A percentile compares a stretch with the other conserved stretches of the same genome.
phyloP scores from a whole-genome alignment of 2,329 filamentous ascomycete species.

The Calonectria leucothoes region DNA sequence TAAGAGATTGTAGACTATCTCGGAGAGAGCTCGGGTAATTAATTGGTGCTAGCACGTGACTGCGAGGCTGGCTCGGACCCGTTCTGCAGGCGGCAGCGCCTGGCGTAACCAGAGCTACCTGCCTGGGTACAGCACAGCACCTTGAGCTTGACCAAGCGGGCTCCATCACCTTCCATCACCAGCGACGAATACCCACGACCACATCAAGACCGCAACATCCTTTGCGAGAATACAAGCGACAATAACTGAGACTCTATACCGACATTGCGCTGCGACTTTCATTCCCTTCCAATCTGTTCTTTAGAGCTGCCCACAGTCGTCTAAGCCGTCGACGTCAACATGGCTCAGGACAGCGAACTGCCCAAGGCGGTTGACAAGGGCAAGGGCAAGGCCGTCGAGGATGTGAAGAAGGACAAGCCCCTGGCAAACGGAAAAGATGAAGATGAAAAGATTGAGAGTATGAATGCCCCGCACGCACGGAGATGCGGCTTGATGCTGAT shows the following conservation, averaged over 20 bases:
- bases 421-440: conserved; percentile 81
- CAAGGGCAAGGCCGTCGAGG: conserved; percentile 90
- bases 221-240: conserved; percentile 17
- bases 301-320: conserved; percentile 41
- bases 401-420: conserved; percentile 76
- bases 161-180: conserved; percentile 53
- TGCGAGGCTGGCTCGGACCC: conserved; percentile 41
- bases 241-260: conserved; percentile 17
- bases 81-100: conserved; percentile 55
- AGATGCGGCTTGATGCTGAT: conserved; percentile 36
- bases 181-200: conserved; percentile 38
- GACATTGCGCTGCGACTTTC: conserved; percentile 19
- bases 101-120: conserved; percentile 59
- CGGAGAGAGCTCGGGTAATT: conserved; percentile 29
- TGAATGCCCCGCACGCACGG: conserved; percentile 37
- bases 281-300: conserved; percentile 25
- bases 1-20: conserved; percentile 18
- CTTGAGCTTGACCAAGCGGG: conserved; percentile 52
- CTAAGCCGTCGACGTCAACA: conserved; percentile 60
- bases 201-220: conserved; percentile 32
- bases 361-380: conserved; percentile 90
- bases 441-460: conserved; percentile 70
- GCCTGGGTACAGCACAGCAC: conserved; percentile 38
- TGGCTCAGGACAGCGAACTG: conserved; percentile 95
- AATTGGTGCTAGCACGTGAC: conserved; percentile 44